These are phyloP conservation scores for Colletotrichum gigasporum DNA, from an alignment of 2,329 filamentous ascomycete species.

Conservation along the genomic window DNA sequence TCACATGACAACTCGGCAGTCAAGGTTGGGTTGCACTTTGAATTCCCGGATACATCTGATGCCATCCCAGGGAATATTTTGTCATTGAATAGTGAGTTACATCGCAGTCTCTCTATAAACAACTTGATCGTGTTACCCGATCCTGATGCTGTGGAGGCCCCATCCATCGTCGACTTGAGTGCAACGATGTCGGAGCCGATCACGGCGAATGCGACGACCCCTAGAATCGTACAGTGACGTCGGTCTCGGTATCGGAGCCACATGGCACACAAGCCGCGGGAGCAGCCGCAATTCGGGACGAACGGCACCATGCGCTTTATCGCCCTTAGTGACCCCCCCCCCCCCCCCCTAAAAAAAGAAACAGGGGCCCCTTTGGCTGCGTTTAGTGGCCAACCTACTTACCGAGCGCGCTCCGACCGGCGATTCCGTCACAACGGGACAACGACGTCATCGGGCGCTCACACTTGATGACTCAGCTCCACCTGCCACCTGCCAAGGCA, in stretches of 20 bases:
- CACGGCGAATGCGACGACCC: neutral
- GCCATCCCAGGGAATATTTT: no score
- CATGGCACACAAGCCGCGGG: slow-evolving; percentile 5
- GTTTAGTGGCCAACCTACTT: neutral
- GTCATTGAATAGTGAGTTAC: no score
- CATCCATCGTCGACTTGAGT: no score
- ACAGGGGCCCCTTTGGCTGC: neutral
- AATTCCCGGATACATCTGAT: no score
- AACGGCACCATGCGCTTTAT: slow-evolving; percentile 15
- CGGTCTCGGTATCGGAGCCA: neutral
- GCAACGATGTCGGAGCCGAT: neutral
- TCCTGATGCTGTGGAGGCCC: no score
- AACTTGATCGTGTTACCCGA: no score
- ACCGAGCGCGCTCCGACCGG: slow-evolving; percentile 16
- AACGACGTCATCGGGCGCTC: slow-evolving; percentile 23
- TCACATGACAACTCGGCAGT: no score
- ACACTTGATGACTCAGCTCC: slow-evolving; percentile 13
- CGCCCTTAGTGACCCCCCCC: neutral
- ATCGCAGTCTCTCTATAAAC: no score
- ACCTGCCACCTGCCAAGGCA: slow-evolving; percentile 22
- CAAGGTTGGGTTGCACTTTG: no score
- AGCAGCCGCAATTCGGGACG: slow-evolving; percentile 20
- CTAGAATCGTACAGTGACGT: neutral
- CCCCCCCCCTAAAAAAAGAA: no score
- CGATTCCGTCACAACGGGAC: slow-evolving; percentile 22